Base-by-base conservation (phyloP, 225 moss, liverwort and hornwort genomes). In the Physcomitrium patens region DNA sequence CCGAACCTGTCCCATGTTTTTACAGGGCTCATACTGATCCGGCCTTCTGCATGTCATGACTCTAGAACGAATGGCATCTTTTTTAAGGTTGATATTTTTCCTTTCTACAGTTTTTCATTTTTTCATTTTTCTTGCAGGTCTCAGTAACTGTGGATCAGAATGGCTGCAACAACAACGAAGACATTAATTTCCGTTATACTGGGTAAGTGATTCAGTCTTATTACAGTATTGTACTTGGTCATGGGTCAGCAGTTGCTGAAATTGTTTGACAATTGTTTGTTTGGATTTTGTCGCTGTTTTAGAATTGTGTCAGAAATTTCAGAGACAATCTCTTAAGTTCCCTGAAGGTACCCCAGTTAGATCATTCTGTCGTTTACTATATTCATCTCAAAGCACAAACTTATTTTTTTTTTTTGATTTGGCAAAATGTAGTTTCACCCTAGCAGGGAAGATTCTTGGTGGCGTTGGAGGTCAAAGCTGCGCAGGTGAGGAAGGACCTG, bases 161-260 rank as follows among this genome's bases (percentile, higher is more conserved):
- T 77, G 92, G 94, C 14, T 95, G 94, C 87, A 91, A 95, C 64
- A 75, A 79, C 52, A 95, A 95, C 79, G 94, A 92, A 67, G 92
- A 95, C 68, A 92, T 95, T 67, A 92, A 95, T 80, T 95, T 95
- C 60, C 86, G 89, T 45, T 95, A 85, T 75, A 95, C 94, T 45
- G 94, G 94, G 91, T 92, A 64, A 8, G 75, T 51, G 26, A 17
- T 61, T 63, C 65, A 14, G 69, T 57, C 15, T 65, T 80, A 14
- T 23, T 12, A 16, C 1, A 2, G 55, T 37, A 9, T 26, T 68
- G 58, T 46, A 22, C 52, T 60, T 44, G 17, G 41, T 6, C 51
- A 44, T 42, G 8, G 18, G 60, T 13, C 67, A 28, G 53, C 43
- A 60, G 31, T 37, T 37, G 31, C 7, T 37, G 31, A 37, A 7